These are phyloP conservation scores for Cicer pinnatifidum DNA, from an alignment of 306 rosid species.

Conservation along the genomic window DNA sequence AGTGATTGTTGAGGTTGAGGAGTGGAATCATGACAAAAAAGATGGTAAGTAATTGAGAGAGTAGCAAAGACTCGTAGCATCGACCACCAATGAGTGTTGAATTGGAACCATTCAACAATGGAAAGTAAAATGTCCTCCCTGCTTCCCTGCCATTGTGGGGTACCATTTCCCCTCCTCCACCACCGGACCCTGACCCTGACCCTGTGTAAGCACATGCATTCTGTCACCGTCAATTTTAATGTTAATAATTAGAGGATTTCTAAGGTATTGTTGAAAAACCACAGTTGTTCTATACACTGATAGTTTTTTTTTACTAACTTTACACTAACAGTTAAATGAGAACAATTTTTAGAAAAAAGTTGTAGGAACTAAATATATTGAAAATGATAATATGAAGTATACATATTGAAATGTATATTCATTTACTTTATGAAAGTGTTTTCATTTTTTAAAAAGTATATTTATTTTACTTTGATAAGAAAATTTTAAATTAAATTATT, in stretches of 20 bases:
- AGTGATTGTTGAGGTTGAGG: background rate
- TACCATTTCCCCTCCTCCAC: background rate
- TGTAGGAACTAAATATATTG: background rate
- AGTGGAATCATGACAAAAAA: background rate
- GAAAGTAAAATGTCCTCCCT: conserved; percentile 18
- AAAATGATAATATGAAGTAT: background rate
- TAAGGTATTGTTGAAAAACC: background rate
- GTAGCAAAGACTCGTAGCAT: conserved; percentile 25
- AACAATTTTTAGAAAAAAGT: background rate
- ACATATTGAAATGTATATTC: no score
- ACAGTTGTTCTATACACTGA: background rate
- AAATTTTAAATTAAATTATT: no score
- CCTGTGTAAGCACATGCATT: conserved; percentile 3
- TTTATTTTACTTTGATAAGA: no score
- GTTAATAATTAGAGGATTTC: background rate
- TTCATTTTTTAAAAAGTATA: no score
- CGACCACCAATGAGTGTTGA: conserved; percentile 20
- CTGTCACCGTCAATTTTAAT: background rate
- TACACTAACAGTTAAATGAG: background rate
- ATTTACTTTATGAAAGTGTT: no score
- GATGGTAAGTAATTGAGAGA: conserved; percentile 22
- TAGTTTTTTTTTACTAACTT: background rate
- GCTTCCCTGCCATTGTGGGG: background rate
- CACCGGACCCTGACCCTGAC: background rate
- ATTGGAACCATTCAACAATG: background rate